Evolutionary conservation across 1,284 basidiomycete species (phyloP).

Genomic region (Cryptococcus neoformans): DNA sequence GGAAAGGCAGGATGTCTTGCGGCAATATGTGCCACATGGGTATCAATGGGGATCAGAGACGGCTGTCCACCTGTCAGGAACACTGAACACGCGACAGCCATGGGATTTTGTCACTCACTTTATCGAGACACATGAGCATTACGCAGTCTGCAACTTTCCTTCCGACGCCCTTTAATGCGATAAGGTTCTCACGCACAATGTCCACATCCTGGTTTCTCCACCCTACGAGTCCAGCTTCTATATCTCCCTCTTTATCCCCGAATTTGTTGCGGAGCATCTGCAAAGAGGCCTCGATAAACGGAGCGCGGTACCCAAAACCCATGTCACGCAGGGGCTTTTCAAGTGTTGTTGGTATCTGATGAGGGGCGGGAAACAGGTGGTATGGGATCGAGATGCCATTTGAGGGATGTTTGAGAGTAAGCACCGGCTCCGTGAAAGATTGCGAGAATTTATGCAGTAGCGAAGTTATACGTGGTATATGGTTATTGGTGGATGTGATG

Average conservation of each 20-base stretch:
- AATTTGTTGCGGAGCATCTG: slow-evolving; percentile 61
- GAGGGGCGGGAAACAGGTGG: slow-evolving; percentile 81
- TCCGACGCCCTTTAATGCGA: slow-evolving; percentile 85
- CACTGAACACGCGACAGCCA: background rate
- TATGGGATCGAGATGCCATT: slow-evolving; percentile 51
- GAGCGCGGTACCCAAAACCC: slow-evolving; percentile 94
- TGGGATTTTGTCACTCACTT: slow-evolving; percentile 54
- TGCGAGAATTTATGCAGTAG: slow-evolving; percentile 70
- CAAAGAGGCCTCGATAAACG: slow-evolving; percentile 82
- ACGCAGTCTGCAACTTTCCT: slow-evolving; percentile 96
- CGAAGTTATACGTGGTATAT: slow-evolving; percentile 85
- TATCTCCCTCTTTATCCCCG: slow-evolving; percentile 44
- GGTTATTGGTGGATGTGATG: slow-evolving; percentile 98
- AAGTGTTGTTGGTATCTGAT: slow-evolving; percentile 61
- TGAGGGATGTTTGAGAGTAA: slow-evolving; percentile 37
- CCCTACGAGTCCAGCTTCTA: slow-evolving; percentile 22
- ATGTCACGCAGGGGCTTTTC: slow-evolving; percentile 68
- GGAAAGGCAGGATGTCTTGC: slow-evolving; percentile 75
- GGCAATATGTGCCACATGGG: slow-evolving; percentile 85
- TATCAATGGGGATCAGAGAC: slow-evolving; percentile 86
- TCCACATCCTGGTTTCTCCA: slow-evolving; percentile 23
- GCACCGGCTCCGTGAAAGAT: slow-evolving; percentile 65
- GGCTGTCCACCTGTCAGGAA: slow-evolving; percentile 51
- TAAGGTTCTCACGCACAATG: slow-evolving; percentile 60
- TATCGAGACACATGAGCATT: slow-evolving; percentile 90